Evolutionary conservation across 2,329 filamentous ascomycete species (phyloP), one percentile per base, ranked within the genome.

Genomic region (Ceratocystis variospora): DNA sequence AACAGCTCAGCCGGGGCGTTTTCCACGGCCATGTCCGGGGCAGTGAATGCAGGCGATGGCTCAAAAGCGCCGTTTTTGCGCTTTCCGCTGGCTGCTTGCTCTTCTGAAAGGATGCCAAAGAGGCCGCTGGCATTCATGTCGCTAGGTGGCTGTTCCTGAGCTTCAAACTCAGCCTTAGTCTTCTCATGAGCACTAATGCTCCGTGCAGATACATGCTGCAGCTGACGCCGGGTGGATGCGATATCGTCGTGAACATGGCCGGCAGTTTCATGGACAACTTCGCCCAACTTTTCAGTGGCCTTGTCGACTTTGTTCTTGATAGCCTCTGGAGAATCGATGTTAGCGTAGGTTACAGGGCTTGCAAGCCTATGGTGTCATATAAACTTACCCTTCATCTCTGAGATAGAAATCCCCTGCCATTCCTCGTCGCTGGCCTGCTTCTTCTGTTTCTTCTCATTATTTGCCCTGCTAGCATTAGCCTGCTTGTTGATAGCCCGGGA

Each of bases 301-400:
- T 61, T 48, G 5, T 59, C 45, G 22, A 66, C 48, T n/a, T 63
- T 63, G 48, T 8, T 28, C 44, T 57, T 63, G 63, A 68, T 68
- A 2, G 48, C 46, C 33, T 65, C 66, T 68, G 41, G 8, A 48
- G 6, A 12, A 31, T 57, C 3, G 1, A 25, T 62, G 8, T 44
- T 44, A 63, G 25, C 53, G 33, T 4, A 7, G 25, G 61, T 63
- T 19, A 28, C 2, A 4, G 7, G 31, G 2, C 22, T 22, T 8
- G 10, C 7, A 4, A 19, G 31, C 10, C 15, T 12, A 4, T 28
- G 10, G 8, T 48, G 3, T 61, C 7, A 37, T 31, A 3, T 41
- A 31, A 22, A 41, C 63, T 63, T 63, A 68, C 63, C 63, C 22
- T 65, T 68, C 25, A 68, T 64, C n/a, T 68, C 66, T 0, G 48